Base-by-base conservation (phyloP, 2,329 filamentous ascomycete species). In the Thelonectria olida region DNA sequence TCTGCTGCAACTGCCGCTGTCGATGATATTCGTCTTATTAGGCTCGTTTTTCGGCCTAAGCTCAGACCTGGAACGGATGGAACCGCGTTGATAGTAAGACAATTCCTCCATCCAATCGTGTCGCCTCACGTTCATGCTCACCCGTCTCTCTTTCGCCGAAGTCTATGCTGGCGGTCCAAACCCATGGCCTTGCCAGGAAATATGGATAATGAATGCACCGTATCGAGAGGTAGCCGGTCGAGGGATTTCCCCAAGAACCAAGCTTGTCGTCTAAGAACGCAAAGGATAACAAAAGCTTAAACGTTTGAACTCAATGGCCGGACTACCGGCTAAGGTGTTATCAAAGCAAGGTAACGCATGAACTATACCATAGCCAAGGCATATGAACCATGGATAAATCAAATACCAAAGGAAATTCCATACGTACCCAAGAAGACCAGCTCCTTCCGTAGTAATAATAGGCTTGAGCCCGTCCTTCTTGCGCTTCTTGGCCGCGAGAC, bases 391-490 rank as follows among this genome's bases (percentile, higher is more conserved):
- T 34, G 20, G 17, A 38, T 54, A 39, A 34, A 47, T n/a, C 13
- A 19, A 59, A 41, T 27, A 53, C 34, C 34, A 34, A 61, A 50
- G 20, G 56, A 47, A 19, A 49, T 42, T 25, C 42, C 45, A 54
- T 71, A 81, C 78, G 59, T 75, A 81, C 78, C 74, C 79, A 50
- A 67, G 66, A 48, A 65, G 63, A 10, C 52, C 58, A 48, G 77
- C 76, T 80, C 79, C 82, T 72, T 92, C 89, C 61, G 85, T 90
- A 39, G 90, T 92, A 77, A 92, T 90, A 73, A 92, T 92, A 71
- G 90, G 90, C 79, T 92, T 91, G 68, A 92, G 80, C 54, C 84
- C 85, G 41, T 90, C 88, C 84, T 92, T 92, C 82, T 90, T 89
- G 73, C 89, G 85, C 84, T 92, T 92, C 84, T 91, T 92, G 20